These are phyloP conservation scores for Silene latifolia DNA, from an alignment of 148 eudicot genomes.

Conservation along the genomic window DNA sequence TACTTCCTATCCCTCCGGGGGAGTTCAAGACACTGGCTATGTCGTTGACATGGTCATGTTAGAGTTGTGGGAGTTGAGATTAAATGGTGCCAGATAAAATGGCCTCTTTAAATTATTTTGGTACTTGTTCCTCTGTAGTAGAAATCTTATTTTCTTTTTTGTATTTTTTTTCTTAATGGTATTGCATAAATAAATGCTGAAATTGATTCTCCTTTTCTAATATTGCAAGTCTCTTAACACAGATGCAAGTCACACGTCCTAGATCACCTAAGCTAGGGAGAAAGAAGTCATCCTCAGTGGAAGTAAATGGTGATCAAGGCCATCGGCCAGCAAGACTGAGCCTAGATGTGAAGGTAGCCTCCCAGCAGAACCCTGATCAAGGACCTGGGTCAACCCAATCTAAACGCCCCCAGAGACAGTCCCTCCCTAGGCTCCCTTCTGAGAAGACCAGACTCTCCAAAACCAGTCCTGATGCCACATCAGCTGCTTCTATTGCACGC, in stretches of 20 bases:
- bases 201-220: background rate
- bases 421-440: constrained; percentile 81
- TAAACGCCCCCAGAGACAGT: constrained; percentile 61
- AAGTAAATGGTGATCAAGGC: constrained; percentile 35
- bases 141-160: too few species aligned
- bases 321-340: constrained; percentile 45
- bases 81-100: too few species aligned
- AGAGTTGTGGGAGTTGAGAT: too few species aligned
- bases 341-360: constrained; percentile 47
- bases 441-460: constrained; percentile 49
- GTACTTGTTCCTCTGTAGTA: too few species aligned
- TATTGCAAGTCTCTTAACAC: constrained; percentile 17
- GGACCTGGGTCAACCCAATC: constrained; percentile 33
- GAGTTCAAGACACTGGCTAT: too few species aligned
- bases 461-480: constrained; percentile 9
- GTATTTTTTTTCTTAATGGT: too few species aligned
- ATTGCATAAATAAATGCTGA: too few species aligned
- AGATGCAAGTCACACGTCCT: constrained; percentile 86
- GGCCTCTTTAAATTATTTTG: too few species aligned
- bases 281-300: constrained; percentile 52
- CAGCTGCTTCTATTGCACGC: constrained; percentile 25
- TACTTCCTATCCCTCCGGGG: too few species aligned
- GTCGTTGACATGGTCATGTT: too few species aligned
- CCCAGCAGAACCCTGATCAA: constrained; percentile 38
- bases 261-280: constrained; percentile 92